Base-by-base conservation (phyloP, 768 basidiomycete species). In the Russula olivacea region DNA sequence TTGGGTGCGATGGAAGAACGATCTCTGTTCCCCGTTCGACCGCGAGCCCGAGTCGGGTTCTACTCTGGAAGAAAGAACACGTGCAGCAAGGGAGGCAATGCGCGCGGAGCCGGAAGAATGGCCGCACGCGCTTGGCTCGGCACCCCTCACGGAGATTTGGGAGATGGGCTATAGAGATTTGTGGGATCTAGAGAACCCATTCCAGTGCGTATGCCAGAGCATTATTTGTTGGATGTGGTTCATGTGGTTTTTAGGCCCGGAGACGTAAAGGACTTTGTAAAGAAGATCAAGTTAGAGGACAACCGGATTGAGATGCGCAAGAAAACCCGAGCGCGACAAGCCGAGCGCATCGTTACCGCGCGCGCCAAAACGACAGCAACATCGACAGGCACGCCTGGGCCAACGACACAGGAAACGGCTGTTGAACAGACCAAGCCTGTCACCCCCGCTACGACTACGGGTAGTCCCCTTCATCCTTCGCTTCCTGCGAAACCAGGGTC, bases 1-100 rank as follows among this genome's bases (percentile, higher is more conserved):
- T 69, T 95, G 93, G 93, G 84, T 91, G 4, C 83, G 81, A 66
- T 94, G 91, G 92, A 94, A 94, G 76, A 89, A 89, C 66, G 86
- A 89, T 47, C 73, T 88, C 2, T 94, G 92, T 71, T 76, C 83
- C 17, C 82, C 87, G 3, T 93, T 94, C 69, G 89, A 91, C 71
- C 86, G 85, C 68, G 84, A 85, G 43, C 79, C 88, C 56, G 82
- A 66, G 77, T 72, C 74, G 68, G 80, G 78, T 57, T 77, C 83
- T 25, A 83, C 81, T 15, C 70, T 91, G 41, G 81, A 88, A 68
- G 84, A 86, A 67, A 83, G 83, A 23, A 90, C 87, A 10, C 78
- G 72, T 58, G 75, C 73, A 54, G 67, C 74, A 47, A 77, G 89
- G 56, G 71, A 73, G 60, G 81, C 79, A 68, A 79, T 87, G 81